Evolutionary conservation across 2,329 filamentous ascomycete species (phyloP).

Genomic region (Sphaerulina populicola): DNA sequence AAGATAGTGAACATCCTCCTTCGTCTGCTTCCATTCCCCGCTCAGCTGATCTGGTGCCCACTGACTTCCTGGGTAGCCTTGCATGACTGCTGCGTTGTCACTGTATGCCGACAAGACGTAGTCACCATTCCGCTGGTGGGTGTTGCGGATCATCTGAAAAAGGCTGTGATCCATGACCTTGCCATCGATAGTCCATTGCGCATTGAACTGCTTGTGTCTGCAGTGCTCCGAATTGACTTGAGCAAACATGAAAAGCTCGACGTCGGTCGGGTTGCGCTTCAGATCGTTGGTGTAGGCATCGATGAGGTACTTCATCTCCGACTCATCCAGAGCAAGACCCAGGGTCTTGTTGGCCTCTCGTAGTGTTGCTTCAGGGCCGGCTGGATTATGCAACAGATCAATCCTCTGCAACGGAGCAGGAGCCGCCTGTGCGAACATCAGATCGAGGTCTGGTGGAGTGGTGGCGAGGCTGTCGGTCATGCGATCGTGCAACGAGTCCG

Average conservation of each 20-base stretch:
- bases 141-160: slow-evolving; percentile 95
- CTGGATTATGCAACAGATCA: slow-evolving; percentile 45
- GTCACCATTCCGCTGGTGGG: slow-evolving; percentile 66
- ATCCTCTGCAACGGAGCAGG: slow-evolving; percentile 63
- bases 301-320: slow-evolving; percentile 91
- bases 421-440: slow-evolving; percentile 68
- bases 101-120: slow-evolving; percentile 93
- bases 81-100: slow-evolving; percentile 90
- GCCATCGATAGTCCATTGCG: slow-evolving; percentile 90
- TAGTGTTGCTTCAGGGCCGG: slow-evolving; percentile 62
- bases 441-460: slow-evolving; percentile 57
- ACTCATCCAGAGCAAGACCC: slow-evolving; percentile 76
- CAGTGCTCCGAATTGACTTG: slow-evolving; percentile 98
- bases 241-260: slow-evolving; percentile 98
- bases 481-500: slow-evolving; percentile 74
- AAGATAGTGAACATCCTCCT: slow-evolving; percentile 78
- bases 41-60: slow-evolving; percentile 85
- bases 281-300: slow-evolving; percentile 63
- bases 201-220: slow-evolving; percentile 87
- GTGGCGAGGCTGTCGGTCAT: slow-evolving; percentile 83
- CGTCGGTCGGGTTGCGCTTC: slow-evolving; percentile 66
- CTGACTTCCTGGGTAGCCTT: slow-evolving; percentile 62
- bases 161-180: slow-evolving; percentile 68
- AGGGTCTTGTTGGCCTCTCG: slow-evolving; percentile 74
- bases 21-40: slow-evolving; percentile 78